Base-by-base conservation (phyloP, 2,329 filamentous ascomycete genomes). In the Penicillium sp. region DNA sequence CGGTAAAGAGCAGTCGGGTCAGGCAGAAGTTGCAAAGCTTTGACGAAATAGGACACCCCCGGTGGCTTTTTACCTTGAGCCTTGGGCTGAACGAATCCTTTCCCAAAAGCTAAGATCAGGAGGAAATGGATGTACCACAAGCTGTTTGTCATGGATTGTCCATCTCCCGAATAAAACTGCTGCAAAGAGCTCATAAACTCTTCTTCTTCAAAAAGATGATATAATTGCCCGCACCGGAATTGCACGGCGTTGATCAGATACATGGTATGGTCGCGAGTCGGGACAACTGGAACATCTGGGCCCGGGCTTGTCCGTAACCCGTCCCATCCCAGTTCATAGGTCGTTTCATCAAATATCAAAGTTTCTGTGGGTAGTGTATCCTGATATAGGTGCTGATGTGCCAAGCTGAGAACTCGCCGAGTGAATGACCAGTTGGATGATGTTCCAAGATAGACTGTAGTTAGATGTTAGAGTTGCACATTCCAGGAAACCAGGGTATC, bases 171-270 rank as follows among this genome's bases (percentile, higher is more conserved):
- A 55, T 81, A 75, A 58, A 80, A 80, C 3, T 66, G 60, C 41
- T 73, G 68, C 10, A 81, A 67, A 5, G 72, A 70, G 8, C 60
- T 63, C 75, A 81, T 82, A 51, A 84, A 84, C 0, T 70, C 72
- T 5, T 77, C 72, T 48, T 83, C 25, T 21, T 84, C 82, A 31
- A 82, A 82, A 0, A 84, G 65, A 41, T 82, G 81, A 46, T 83
- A 81, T 2, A 83, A 62, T 25, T 82, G 81, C 6, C 77, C 76
- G 50, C 80, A 81, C 51, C 82, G 80, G 27, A 84, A 84, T 50
- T 83, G 82, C 52, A 84, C 81, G 0, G 79, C 78, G 57, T 83
- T 83, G 61, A 83, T 78, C 21, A 84, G 67, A 53, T 81, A 83
- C 15, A 81, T 70, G 3, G 80, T 78, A 61, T 81, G 76, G 57